These are phyloP conservation scores for Lactifluus hygrophoroides DNA, from an alignment of 768 basidiomycete genomes.

Conservation along the genomic window DNA sequence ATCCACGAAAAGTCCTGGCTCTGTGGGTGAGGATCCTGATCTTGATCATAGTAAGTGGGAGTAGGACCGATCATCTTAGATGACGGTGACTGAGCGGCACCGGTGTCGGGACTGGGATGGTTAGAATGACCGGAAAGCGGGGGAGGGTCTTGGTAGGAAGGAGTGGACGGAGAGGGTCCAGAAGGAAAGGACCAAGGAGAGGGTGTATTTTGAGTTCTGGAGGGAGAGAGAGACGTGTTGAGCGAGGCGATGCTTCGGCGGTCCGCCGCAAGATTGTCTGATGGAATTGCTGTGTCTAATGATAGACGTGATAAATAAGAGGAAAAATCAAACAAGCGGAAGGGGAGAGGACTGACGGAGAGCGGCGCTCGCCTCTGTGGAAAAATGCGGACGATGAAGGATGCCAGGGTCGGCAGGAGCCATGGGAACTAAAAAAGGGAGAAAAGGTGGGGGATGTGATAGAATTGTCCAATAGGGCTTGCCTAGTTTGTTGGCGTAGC, in stretches of 20 bases:
- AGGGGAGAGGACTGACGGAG: background rate
- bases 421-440: slow-evolving; percentile 7
- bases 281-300: background rate
- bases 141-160: background rate
- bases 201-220: background rate
- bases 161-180: background rate
- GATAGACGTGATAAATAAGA: background rate
- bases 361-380: background rate
- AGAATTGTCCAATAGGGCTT: background rate
- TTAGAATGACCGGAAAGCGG: background rate
- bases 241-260: slow-evolving; percentile 2
- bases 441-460: background rate
- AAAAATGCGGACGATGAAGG: background rate
- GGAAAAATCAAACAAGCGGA: background rate
- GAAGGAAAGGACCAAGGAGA: slow-evolving; percentile 1
- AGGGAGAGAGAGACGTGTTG: background rate
- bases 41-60: slow-evolving; percentile 21
- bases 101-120: background rate
- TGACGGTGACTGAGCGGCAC: background rate
- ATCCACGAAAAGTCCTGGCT: slow-evolving; percentile 10
- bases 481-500: background rate
- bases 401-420: background rate
- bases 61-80: slow-evolving; percentile 21
- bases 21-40: slow-evolving; percentile 7
- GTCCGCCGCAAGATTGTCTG: background rate